phyloP scores from a whole-genome alignment of 805 yeast genomes.

The Pichia eremophila region DNA sequence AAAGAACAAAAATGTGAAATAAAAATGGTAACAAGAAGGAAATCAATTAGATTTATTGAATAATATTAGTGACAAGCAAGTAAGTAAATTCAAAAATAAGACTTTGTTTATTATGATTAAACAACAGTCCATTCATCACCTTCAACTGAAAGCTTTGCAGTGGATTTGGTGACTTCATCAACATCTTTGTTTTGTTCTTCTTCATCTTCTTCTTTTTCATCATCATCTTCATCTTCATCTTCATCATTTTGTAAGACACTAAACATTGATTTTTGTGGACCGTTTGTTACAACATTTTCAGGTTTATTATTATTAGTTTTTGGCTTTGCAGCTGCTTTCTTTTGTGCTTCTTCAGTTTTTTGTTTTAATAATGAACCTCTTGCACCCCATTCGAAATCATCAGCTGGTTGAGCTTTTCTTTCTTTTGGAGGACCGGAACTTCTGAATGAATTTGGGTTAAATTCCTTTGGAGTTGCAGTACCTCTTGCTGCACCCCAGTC shows the following conservation, averaged over 20 bases:
- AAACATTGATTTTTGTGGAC: slow-evolving; percentile 35
- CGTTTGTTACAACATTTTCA: slow-evolving; percentile 18
- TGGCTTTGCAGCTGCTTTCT: slow-evolving; percentile 4
- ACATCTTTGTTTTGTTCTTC: slow-evolving; percentile 23
- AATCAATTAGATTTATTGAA: no score
- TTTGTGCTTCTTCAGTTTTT: slow-evolving; percentile 3
- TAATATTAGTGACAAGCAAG: no score
- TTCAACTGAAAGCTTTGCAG: slow-evolving; percentile 31
- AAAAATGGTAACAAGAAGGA: no score
- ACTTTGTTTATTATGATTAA: background rate
- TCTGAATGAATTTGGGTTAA: background rate
- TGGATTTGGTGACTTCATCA: slow-evolving; percentile 21
- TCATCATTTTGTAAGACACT: slow-evolving; percentile 43
- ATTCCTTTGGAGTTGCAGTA: slow-evolving; percentile 1
- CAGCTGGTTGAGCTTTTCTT: slow-evolving; percentile 4
- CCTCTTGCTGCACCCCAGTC: slow-evolving; percentile 20
- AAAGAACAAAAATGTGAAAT: background rate
- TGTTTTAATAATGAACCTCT: slow-evolving; percentile 8
- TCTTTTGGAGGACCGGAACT: slow-evolving; percentile 2
- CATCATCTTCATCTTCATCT: slow-evolving; percentile 40
- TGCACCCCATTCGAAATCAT: slow-evolving; percentile 37
- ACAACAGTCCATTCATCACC: slow-evolving; percentile 32
- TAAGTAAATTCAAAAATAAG: no score
- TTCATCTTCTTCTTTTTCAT: slow-evolving; percentile 42
- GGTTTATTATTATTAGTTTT: slow-evolving; percentile 5